Conservation (phyloP, 2,329 filamentous ascomycete species). For the Akanthomyces muscarius region DNA sequence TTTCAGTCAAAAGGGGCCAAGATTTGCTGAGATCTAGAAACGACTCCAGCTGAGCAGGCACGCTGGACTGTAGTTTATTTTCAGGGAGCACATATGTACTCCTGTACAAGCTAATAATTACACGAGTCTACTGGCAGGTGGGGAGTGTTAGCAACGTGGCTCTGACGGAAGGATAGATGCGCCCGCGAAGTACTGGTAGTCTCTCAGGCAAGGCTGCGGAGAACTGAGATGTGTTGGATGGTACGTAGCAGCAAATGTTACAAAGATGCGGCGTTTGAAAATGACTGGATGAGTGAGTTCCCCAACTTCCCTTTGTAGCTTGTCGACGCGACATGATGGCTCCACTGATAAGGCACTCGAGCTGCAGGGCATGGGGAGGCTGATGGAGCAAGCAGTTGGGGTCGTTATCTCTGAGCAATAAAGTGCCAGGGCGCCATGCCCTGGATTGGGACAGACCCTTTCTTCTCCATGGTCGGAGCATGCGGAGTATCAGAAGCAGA, state of each 20-base stretch:
- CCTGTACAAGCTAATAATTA: background rate
- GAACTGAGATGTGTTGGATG: background rate
- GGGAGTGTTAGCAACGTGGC: background rate
- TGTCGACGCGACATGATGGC: background rate
- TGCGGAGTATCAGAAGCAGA: background rate
- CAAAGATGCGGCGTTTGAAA: background rate
- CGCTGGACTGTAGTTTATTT: too few relatives aligned
- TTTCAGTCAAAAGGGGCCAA: constrained; percentile 5
- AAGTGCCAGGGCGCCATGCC: background rate
- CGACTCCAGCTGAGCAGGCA: background rate
- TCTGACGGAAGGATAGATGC: background rate
- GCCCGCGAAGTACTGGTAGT: background rate
- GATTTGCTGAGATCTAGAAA: background rate
- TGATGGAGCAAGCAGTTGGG: background rate
- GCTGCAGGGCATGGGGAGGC: background rate
- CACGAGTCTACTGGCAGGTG: too few relatives aligned
- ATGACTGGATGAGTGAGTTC: background rate
- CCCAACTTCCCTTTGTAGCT: background rate
- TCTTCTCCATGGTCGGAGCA: background rate
- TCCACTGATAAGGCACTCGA: constrained; percentile 15
- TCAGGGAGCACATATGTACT: background rate
- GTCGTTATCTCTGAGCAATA: constrained; percentile 17
- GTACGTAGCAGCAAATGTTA: background rate
- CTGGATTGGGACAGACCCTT: background rate
- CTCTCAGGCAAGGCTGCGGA: background rate